Conservation (phyloP, 257 asterid species). For the Fraxinus anomala region DNA sequence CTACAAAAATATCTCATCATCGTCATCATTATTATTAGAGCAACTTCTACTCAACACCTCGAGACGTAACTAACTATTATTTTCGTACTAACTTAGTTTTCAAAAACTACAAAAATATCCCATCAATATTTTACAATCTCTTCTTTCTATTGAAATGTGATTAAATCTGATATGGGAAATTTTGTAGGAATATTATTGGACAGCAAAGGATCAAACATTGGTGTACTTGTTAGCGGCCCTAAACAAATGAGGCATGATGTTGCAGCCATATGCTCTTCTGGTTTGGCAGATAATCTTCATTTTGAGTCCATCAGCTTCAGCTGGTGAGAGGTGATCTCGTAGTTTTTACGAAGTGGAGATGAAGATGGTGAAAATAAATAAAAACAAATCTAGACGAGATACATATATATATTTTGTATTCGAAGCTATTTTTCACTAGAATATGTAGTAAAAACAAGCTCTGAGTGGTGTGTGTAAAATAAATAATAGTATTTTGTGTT, state of each 20-base stretch:
- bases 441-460: conserved; percentile 22
- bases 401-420: conserved; percentile 6
- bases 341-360: background rate
- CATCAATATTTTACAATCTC: background rate
- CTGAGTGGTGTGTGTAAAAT: conserved; percentile 28
- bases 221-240: conserved; percentile 82
- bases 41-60: too few relatives aligned
- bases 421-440: conserved; percentile 16
- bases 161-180: background rate
- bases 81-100: too few relatives aligned
- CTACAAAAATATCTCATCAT: too few relatives aligned
- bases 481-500: background rate
- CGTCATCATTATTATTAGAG: too few relatives aligned
- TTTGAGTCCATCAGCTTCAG: conserved; percentile 87
- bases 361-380: conserved; percentile 14
- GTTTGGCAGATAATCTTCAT: conserved; percentile 58
- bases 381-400: background rate
- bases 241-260: conserved; percentile 79
- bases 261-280: conserved; percentile 78
- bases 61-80: too few relatives aligned
- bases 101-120: too few relatives aligned
- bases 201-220: conserved; percentile 65
- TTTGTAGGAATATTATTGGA: conserved; percentile 60
- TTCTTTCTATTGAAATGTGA: background rate
- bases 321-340: conserved; percentile 55